Conservation (phyloP, 2,329 filamentous ascomycete genomes). For the Saccharata proteae region DNA sequence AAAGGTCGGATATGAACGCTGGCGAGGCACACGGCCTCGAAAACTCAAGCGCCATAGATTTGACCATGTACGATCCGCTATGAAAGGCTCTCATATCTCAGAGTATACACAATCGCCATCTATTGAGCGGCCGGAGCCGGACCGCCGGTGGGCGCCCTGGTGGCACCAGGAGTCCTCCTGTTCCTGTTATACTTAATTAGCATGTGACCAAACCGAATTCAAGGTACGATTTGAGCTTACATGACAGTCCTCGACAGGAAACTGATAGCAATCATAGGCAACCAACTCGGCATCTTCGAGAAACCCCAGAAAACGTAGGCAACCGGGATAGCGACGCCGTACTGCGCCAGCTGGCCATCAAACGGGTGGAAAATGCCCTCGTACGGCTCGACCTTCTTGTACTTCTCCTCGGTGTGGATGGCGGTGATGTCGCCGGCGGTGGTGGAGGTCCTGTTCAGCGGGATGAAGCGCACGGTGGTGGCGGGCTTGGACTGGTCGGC, state of each 20-base stretch:
- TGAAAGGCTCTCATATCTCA: no score
- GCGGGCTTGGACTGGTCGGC: constrained; percentile 53
- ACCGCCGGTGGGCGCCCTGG: no score
- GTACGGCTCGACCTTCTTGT: constrained; percentile 37
- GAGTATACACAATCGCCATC: no score
- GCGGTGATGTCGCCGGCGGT: constrained; percentile 51
- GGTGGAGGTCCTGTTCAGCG: constrained; percentile 57
- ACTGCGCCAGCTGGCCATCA: constrained; percentile 53
- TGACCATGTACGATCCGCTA: no score
- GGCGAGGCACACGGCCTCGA: no score
- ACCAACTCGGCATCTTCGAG: constrained; percentile 52
- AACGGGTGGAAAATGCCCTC: constrained; percentile 68
- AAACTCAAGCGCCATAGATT: no score
- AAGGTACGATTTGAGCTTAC: constrained; percentile 39
- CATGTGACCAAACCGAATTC: no score
- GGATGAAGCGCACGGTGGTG: constrained; percentile 52
- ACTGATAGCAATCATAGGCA: constrained; percentile 64
- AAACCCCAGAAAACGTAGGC: constrained; percentile 56
- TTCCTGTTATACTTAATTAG: no score
- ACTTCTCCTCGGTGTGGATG: constrained; percentile 48
- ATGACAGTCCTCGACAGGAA: constrained; percentile 64
- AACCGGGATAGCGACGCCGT: constrained; percentile 49
- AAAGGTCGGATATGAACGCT: no score
- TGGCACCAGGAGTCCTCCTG: no score
- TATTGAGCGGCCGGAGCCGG: no score